Conservation (phyloP, 148 eudicot species). For the Diospyros kaki region DNA sequence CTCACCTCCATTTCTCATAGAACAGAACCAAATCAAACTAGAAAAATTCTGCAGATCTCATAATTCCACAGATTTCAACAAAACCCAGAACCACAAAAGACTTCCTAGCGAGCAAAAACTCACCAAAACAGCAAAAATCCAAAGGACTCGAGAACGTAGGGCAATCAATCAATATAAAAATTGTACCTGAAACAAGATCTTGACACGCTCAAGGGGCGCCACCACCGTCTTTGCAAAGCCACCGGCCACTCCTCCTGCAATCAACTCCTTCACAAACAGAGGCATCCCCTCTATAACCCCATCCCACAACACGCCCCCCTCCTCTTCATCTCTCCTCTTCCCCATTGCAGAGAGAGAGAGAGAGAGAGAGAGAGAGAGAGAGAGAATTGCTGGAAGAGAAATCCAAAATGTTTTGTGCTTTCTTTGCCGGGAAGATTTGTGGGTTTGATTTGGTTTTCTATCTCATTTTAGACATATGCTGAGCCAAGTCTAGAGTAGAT, state of each 20-base stretch:
- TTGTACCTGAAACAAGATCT: conserved; percentile 84
- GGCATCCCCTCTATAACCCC: conserved; percentile 64
- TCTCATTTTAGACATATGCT: no score
- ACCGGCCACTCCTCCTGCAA: conserved; percentile 92
- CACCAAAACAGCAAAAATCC: neutral
- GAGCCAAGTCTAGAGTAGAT: no score
- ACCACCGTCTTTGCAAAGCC: conserved; percentile 86
- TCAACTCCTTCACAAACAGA: conserved; percentile 64
- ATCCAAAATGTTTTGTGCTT: no score
- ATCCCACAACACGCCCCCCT: conserved; percentile 18
- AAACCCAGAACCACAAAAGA: conserved; percentile 1
- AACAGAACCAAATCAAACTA: neutral
- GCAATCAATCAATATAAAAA: neutral
- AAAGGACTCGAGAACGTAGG: neutral
- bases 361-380: no score
- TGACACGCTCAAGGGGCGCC: conserved; percentile 93
- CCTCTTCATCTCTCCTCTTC: conserved; percentile 34
- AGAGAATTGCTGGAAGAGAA: no score
- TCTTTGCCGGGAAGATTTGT: no score
- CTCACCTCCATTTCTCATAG: neutral
- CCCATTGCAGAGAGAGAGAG: conserved; percentile 22
- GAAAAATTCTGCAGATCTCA: neutral
- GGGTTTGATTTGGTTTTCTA: no score
- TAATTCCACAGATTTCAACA: conserved; percentile 7
- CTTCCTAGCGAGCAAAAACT: neutral